These are phyloP conservation scores for Candida arabinofermentans DNA, from an alignment of 805 yeast genomes.

Conservation along the genomic window DNA sequence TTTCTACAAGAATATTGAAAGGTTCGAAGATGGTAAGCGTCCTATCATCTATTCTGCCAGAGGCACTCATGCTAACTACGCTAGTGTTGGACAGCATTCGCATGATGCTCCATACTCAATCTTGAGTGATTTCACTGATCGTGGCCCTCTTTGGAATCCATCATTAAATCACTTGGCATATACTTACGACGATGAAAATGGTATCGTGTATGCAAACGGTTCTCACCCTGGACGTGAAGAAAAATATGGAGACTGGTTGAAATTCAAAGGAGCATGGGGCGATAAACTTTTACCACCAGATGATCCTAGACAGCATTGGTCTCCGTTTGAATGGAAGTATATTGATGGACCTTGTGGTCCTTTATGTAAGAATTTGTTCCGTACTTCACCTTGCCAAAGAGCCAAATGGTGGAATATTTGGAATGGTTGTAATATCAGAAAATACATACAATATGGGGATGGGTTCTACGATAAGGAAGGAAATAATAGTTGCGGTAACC, in stretches of 20 bases:
- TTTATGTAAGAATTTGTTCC: constrained; percentile 63
- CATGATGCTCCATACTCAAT: constrained; percentile 94
- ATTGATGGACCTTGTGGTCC: constrained; percentile 96
- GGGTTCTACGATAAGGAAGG: constrained; percentile 83
- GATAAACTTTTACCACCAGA: constrained; percentile 59
- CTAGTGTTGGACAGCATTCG: constrained; percentile 92
- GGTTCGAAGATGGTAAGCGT: constrained; percentile 40
- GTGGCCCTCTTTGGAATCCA: constrained; percentile 97
- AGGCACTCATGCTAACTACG: constrained; percentile 97
- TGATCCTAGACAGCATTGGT: constrained; percentile 83
- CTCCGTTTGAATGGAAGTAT: constrained; percentile 84
- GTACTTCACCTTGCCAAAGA: constrained; percentile 75
- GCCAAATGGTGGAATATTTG: constrained; percentile 91
- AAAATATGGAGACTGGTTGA: constrained; percentile 70
- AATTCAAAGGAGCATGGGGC: constrained; percentile 86
- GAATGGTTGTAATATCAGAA: constrained; percentile 76
- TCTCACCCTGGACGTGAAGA: constrained; percentile 49
- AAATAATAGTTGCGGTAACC: constrained; percentile 65
- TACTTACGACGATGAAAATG: constrained; percentile 58
- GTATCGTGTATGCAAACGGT: constrained; percentile 44
- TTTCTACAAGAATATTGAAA: constrained; percentile 70
- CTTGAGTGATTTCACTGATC: constrained; percentile 86
- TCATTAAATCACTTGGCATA: constrained; percentile 76
- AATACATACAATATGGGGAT: constrained; percentile 71
- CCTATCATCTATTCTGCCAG: constrained; percentile 88